These are phyloP conservation scores for Fusarium pseudocircinatum DNA, from an alignment of 2,329 filamentous ascomycete species.

Conservation along the genomic window DNA sequence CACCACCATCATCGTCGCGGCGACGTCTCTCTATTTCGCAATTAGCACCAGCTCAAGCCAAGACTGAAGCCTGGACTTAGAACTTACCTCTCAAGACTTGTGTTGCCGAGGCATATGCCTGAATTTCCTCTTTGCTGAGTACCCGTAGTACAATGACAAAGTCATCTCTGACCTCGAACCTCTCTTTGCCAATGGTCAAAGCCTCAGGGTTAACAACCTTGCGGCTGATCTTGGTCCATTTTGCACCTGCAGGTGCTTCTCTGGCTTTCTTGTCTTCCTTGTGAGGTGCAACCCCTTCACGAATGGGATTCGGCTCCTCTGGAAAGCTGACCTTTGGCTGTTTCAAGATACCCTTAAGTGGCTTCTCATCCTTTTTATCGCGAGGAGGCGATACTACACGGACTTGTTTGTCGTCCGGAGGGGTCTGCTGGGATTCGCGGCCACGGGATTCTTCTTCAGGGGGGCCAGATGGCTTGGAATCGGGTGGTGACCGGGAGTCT, in stretches of 20 bases:
- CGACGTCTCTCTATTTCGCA: constrained; percentile 45
- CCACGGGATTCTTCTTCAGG: constrained; percentile 51
- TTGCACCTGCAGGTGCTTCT: constrained; percentile 79
- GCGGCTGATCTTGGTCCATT: constrained; percentile 94
- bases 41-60: constrained; percentile 17
- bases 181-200: constrained; percentile 84
- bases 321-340: constrained; percentile 84
- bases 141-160: constrained; percentile 94
- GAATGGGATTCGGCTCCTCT: constrained; percentile 82
- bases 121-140: constrained; percentile 87
- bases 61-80: neutral
- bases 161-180: constrained; percentile 91
- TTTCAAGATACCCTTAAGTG: constrained; percentile 86
- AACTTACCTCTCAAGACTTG: constrained; percentile 79
- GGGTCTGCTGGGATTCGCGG: constrained; percentile 51
- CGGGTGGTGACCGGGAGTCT: constrained; percentile 18
- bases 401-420: constrained; percentile 59
- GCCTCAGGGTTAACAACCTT: constrained; percentile 90
- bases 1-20: constrained; percentile 45
- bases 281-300: constrained; percentile 92
- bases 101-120: constrained; percentile 84
- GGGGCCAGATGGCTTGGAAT: constrained; percentile 28
- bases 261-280: constrained; percentile 81
- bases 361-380: constrained; percentile 71
- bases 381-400: constrained; percentile 78